Base-by-base conservation (phyloP, 305 asterid species). In the Lippia alba region DNA sequence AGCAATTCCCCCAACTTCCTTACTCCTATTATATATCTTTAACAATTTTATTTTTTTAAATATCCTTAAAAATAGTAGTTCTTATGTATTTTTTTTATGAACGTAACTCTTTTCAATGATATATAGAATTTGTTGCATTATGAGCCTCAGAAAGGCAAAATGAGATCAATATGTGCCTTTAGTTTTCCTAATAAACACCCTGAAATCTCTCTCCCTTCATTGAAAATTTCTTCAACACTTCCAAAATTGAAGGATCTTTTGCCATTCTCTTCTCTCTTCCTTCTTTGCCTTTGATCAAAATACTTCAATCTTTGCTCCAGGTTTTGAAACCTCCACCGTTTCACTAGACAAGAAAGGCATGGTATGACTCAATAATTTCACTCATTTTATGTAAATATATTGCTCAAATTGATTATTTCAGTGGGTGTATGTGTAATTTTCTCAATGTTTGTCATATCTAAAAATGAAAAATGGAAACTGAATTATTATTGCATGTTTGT, bases 181-280 rank as follows among this genome's bases (percentile, higher is more conserved):
- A 48, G 36, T 79, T 72, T 75, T n/a, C 15, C 66, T 72, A 71
- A 71, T 17, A 71, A 66, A 66, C 53, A 53, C 68, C 74, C 83
- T 79, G 30, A 68, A 79, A 72, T 0, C 44, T 76, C 84, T 79
- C 84, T 51, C 78, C 64, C 16, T 72, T 56, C 50, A 64, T 72
- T 44, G 78, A 75, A 79, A 62, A 57, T 58, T 72, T 79, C 65
- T 66, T 59, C 67, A 58, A 51, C 63, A n/a, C 67, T 51, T 61
- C 77, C 77, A 74, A 63, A 63, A 74, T 19, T 63, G 51, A 70
- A 67, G 80, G 74, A 69, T 71, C 76, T 59, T 59, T 50, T 16
- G 56, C 15, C 72, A 69, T 77, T 59, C 63, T 74, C 55, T 63
- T 74, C 69, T 73, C 19, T 73, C 39, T 61, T 56, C 34, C 18